phyloP scores from a whole-genome alignment of 192 early-diverging fungal species.

The Borealophlyctis nickersoniae region DNA sequence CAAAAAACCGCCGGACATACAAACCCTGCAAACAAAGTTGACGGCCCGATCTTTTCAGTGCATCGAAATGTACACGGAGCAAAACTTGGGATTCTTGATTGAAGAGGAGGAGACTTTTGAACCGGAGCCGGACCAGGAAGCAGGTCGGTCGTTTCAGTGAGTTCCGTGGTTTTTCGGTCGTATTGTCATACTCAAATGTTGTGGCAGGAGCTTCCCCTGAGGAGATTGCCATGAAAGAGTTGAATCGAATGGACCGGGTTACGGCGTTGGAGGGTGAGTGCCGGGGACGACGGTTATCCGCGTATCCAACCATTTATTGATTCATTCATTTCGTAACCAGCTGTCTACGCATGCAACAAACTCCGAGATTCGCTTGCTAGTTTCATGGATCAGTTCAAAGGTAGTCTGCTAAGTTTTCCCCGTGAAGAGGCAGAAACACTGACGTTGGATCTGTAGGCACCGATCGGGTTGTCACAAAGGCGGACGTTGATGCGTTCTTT shows the following conservation, averaged over 20 bases:
- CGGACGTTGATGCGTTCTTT: constrained; percentile 77
- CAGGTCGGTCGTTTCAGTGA: constrained; percentile 5
- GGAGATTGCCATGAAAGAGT: constrained; percentile 72
- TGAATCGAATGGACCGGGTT: constrained; percentile 69
- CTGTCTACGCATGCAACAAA: too few relatives aligned
- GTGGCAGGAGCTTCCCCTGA: constrained; percentile 60
- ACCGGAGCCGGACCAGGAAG: constrained; percentile 74
- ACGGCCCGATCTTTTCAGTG: constrained; percentile 1
- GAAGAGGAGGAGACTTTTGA: constrained; percentile 67
- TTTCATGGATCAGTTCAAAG: too few relatives aligned
- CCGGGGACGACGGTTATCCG: too few relatives aligned
- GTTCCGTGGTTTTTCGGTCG: background rate
- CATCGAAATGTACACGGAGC: constrained; percentile 4
- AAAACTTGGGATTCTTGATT: constrained; percentile 13
- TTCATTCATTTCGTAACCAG: too few relatives aligned
- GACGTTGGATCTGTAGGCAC: constrained; percentile 42
- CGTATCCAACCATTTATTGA: too few relatives aligned
- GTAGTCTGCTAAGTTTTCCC: too few relatives aligned
- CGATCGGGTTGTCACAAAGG: constrained; percentile 69
- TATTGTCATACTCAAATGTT: background rate
- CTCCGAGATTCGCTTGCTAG: too few relatives aligned
- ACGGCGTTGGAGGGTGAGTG: constrained; percentile 65
- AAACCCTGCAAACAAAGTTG: too few relatives aligned
- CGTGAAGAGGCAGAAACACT: too few relatives aligned
- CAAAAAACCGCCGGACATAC: too few relatives aligned